Percentiles rank a stretch among this genome's conserved stretches.
Conservation (phyloP, 1,284 basidiomycete genomes). For the Austroboletus novae-zelandiae region DNA sequence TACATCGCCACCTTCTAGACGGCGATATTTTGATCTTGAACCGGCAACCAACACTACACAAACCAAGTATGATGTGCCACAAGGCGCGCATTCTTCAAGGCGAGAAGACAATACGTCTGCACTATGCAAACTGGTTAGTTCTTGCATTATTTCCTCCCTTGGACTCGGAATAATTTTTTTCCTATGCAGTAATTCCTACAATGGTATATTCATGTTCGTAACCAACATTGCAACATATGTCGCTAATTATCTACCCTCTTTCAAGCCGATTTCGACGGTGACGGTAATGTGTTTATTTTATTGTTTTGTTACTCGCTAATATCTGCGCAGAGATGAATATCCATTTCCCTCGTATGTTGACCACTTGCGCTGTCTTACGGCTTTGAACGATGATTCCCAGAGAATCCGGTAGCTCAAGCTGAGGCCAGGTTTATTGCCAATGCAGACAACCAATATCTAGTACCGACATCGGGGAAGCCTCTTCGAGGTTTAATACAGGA, state of each 20-base stretch:
- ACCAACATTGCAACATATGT: constrained; percentile 4
- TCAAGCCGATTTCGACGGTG: constrained; percentile 97
- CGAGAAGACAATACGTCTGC: constrained; percentile 99
- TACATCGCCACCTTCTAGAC: constrained; percentile 92
- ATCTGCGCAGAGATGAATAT: constrained; percentile 90
- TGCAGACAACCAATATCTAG: constrained; percentile 98
- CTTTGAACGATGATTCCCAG: constrained; percentile 37
- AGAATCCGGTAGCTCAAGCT: constrained; percentile 90
- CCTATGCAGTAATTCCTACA: constrained; percentile 86
- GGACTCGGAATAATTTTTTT: constrained; percentile 5
- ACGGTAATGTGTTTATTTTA: constrained; percentile 54
- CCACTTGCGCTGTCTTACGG: constrained; percentile 4
- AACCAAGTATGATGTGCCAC: constrained; percentile 99
- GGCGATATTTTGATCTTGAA: constrained; percentile 97
- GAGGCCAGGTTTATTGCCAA: constrained; percentile 95
- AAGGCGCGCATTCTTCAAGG: constrained; percentile 90
- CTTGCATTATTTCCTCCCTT: not conserved
- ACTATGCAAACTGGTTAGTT: constrained; percentile 96
- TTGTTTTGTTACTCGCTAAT: constrained; percentile 12
- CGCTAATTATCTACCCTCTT: constrained; percentile 9
- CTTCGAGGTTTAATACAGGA: constrained; percentile 98
- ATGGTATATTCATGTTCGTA: constrained; percentile 52
- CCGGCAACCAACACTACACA: constrained; percentile 97
- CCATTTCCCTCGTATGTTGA: constrained; percentile 88
- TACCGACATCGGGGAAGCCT: constrained; percentile 97